phyloP scores from a whole-genome alignment of 2,329 filamentous ascomycete genomes.

The Scedosporium aurantiacum region DNA sequence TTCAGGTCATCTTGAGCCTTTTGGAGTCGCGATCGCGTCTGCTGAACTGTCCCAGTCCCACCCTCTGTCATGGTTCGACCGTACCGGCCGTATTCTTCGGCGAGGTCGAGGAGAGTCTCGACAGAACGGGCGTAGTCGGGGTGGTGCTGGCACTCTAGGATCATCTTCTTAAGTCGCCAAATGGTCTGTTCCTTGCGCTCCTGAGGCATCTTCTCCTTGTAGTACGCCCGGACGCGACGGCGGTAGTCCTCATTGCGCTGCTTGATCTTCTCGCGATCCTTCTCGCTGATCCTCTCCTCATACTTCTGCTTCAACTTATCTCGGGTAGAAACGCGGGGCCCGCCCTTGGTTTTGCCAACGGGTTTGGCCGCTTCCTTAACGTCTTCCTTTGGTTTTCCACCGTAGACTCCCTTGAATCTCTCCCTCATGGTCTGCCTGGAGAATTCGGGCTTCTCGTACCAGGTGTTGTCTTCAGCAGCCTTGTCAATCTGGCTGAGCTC shows the following conservation, averaged over 20 bases:
- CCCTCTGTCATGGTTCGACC: conserved; percentile 54
- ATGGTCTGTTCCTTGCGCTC: conserved; percentile 88
- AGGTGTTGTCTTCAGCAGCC: conserved; percentile 84
- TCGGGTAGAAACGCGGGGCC: conserved; percentile 30
- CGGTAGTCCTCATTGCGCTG: conserved; percentile 32
- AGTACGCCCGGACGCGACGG: conserved; percentile 55
- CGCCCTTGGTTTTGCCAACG: conserved; percentile 21
- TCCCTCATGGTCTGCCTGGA: conserved; percentile 58
- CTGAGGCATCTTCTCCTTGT: conserved; percentile 77
- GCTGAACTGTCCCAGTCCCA: conserved; percentile 57
- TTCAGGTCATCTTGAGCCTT: conserved; percentile 71
- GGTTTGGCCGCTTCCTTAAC: conserved; percentile 36
- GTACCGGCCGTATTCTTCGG: conserved; percentile 75
- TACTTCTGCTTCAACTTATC: conserved; percentile 42
- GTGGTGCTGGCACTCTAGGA: conserved; percentile 92
- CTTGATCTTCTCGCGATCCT: conserved; percentile 41
- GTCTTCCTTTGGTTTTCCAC: conserved; percentile 44
- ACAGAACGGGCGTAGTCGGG: conserved; percentile 90
- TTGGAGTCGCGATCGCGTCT: conserved; percentile 56
- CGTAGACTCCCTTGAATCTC: conserved; percentile 54
- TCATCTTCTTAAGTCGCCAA: conserved; percentile 92
- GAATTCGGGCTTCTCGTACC: conserved; percentile 78
- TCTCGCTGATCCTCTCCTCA: conserved; percentile 53
- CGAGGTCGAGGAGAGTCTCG: conserved; percentile 70
- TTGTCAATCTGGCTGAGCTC: conserved; percentile 64